Base-by-base conservation (phyloP, 345 rosid genomes). In the Populus simonii region DNA sequence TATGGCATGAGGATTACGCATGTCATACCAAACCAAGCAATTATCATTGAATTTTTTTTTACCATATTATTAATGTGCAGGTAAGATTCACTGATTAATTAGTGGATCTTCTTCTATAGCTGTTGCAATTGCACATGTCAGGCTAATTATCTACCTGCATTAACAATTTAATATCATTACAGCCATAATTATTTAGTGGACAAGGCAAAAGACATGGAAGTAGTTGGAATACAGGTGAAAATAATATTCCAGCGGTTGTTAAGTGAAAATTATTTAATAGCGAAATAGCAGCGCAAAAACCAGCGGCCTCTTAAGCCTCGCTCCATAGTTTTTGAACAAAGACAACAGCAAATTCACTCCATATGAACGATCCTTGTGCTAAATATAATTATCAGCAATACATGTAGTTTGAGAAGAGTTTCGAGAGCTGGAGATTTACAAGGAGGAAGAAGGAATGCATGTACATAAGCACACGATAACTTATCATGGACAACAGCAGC, bases 81-180 rank as follows among this genome's bases (percentile, higher is more conserved):
- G 75, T 36, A n/a, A 72, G 49, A 55, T 36, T 31, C 23, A 71
- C 10, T 71, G 38, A 71, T 71, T 13, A n/a, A 71, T 71, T 7
- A n/a, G 75, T n/a, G 7, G 49, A 31, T 36, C 18, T 39, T 71
- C 55, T 35, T 55, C 62, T 55, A 7, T 25, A 53, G 45, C 55
- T 33, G 74, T 20, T 72, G 63, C 67, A 38, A 59, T 47, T 13
- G 76, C 66, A 57, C 31, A 33, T 12, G 31, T 33, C 36, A 72
- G 36, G 7, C 41, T 36, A 67, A 9, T 67, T 36, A 68, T 33
- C 23, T 22, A 67, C 23, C 23, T 67, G 70, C 25, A 67, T 20
- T 22, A 67, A 22, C 43, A 68, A 38, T 68, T 25, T 20, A 68
- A n/a, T 68, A 38, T 68, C 45, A 33, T 20, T 39, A 6, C 23